Evolutionary conservation across 495 filamentous ascomycete genomes (phyloP).

Genomic region (Trypethelium eluteriae): DNA sequence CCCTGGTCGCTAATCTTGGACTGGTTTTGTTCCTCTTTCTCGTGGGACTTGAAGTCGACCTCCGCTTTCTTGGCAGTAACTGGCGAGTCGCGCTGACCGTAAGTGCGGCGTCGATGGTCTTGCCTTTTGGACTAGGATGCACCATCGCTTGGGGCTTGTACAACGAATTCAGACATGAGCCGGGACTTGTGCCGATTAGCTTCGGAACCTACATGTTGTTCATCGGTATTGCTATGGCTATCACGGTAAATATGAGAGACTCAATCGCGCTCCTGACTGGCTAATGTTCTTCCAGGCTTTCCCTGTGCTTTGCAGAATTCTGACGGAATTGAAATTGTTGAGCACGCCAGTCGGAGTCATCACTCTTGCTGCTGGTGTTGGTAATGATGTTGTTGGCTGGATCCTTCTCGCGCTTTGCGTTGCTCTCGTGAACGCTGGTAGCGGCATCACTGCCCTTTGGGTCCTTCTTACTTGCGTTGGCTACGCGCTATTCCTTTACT

Average conservation of each 20-base stretch:
- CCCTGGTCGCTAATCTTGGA: conserved; percentile 81
- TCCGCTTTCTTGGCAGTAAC: conserved; percentile 75
- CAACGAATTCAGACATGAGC: conserved; percentile 62
- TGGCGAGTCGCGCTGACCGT: conserved; percentile 81
- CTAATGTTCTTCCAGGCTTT: conserved; percentile 54
- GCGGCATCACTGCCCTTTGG: conserved; percentile 77
- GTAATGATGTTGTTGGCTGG: conserved; percentile 95
- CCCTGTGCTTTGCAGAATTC: conserved; percentile 87
- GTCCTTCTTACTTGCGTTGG: conserved; percentile 70
- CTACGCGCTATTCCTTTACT: conserved; percentile 71
- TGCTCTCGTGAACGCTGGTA: conserved; percentile 81
- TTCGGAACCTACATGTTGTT: conserved; percentile 88
- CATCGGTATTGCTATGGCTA: conserved; percentile 88
- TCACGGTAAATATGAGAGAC: conserved; percentile 51
- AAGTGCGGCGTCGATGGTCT: conserved; percentile 72
- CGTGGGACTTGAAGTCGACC: conserved; percentile 85
- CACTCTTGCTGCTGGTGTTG: conserved; percentile 85
- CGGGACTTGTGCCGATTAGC: conserved; percentile 51
- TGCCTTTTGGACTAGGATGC: conserved; percentile 65
- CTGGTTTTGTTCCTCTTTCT: conserved; percentile 87
- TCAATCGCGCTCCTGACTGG: background rate
- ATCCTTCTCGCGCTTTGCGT: conserved; percentile 90
- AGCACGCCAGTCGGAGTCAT: conserved; percentile 80
- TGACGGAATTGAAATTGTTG: conserved; percentile 86
- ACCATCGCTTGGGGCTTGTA: conserved; percentile 85